Evolutionary conservation across 805 yeast species (phyloP).

Genomic region (Saturnispora kantuleensis): DNA sequence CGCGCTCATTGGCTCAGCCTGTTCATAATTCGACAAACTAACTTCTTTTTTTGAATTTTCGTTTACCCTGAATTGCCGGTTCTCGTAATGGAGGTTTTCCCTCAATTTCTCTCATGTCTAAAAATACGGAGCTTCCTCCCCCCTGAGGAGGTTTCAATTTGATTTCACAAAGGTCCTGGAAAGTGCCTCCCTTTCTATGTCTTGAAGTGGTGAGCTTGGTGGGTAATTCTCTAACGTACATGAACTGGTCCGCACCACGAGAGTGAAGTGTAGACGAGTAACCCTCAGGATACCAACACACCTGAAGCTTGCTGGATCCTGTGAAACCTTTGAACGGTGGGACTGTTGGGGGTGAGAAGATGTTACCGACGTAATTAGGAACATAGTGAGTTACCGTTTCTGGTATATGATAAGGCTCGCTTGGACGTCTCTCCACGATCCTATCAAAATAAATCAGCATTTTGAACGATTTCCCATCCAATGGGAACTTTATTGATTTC

Average conservation of each 20-base stretch:
- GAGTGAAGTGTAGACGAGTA: constrained; percentile 41
- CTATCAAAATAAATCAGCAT: constrained; percentile 25
- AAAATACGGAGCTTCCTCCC: constrained; percentile 31
- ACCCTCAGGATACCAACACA: constrained; percentile 36
- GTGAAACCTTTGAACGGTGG: constrained; percentile 4
- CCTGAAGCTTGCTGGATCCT: constrained; percentile 15
- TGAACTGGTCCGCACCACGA: constrained; percentile 38
- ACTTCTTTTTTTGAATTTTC: neutral
- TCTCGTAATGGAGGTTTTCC: constrained; percentile 16
- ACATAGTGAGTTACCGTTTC: neutral
- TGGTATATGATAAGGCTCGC: neutral
- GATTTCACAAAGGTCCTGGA: constrained; percentile 31
- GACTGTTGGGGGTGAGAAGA: neutral
- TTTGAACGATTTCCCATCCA: constrained; percentile 22
- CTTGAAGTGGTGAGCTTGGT: constrained; percentile 33
- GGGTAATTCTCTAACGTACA: constrained; percentile 42
- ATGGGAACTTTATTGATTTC: constrained; percentile 8
- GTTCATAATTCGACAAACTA: neutral
- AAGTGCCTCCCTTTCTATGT: constrained; percentile 17
- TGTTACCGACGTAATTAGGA: neutral
- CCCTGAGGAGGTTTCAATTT: constrained; percentile 27
- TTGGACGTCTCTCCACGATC: neutral
- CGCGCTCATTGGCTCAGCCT: too few species aligned
- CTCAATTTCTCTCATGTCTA: constrained; percentile 34
- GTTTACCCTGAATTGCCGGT: neutral